Percentiles rank a stretch among this genome's conserved stretches.
Conservation (phyloP, 139 green algal genomes). For the Chlorella sorokiniana region DNA sequence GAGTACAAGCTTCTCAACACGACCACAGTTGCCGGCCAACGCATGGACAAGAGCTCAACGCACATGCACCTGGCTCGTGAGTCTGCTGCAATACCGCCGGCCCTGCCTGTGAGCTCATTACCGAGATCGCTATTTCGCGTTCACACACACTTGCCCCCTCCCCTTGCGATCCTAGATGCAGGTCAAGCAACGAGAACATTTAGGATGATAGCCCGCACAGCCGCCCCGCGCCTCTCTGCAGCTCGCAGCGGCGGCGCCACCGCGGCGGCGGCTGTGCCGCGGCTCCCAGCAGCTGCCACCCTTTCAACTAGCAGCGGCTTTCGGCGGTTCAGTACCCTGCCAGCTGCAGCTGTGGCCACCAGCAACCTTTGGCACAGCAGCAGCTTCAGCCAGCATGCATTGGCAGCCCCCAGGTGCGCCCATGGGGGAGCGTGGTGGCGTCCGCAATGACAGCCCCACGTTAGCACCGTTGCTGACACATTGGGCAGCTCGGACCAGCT, state of each 20-base stretch:
- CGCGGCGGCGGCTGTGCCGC: neutral
- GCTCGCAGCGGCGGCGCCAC: neutral
- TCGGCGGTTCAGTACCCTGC: neutral
- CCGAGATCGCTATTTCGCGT: neutral
- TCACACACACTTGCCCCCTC: neutral
- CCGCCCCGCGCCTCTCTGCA: neutral
- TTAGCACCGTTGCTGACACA: no score
- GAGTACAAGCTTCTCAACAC: no score
- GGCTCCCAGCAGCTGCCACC: neutral
- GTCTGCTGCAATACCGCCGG: neutral
- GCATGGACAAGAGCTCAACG: neutral
- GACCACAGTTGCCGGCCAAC: neutral
- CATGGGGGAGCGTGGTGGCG: neutral
- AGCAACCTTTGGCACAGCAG: neutral
- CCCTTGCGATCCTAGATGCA: neutral
- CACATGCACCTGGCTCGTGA: conserved; percentile 12
- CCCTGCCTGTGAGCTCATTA: neutral
- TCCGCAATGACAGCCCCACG: no score
- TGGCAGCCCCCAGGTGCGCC: neutral
- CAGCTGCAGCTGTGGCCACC: neutral
- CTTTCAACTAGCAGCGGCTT: neutral
- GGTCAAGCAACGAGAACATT: neutral
- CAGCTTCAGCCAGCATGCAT: neutral
- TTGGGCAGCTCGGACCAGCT: neutral
- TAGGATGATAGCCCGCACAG: neutral